Evolutionary conservation across 208 protist species (phyloP).

Genomic region (Hexamita inflata): DNA sequence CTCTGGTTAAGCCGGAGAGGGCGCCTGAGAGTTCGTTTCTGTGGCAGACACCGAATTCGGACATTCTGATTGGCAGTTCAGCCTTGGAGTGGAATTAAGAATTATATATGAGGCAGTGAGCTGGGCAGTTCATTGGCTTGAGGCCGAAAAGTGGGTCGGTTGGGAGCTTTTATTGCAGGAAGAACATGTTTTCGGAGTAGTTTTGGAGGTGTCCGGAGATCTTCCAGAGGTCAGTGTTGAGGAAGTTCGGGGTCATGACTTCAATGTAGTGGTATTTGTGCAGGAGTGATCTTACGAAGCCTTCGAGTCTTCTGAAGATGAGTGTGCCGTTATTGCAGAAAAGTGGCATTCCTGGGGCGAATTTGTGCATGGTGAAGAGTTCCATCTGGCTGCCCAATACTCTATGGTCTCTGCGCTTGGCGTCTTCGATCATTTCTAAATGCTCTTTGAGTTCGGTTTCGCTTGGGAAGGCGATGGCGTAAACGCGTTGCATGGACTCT

Average conservation of each 20-base stretch:
- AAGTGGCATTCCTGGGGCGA: constrained; percentile 84
- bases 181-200: constrained; percentile 94
- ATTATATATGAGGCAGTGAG: constrained; percentile 89
- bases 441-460: constrained; percentile 74
- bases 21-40: constrained; percentile 93
- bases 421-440: constrained; percentile 60
- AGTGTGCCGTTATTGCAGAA: constrained; percentile 86
- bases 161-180: constrained; percentile 50
- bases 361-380: constrained; percentile 93
- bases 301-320: constrained; percentile 81
- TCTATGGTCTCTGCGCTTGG: constrained; percentile 73
- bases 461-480: constrained; percentile 92
- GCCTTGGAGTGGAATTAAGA: constrained; percentile 71
- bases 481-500: constrained; percentile 75
- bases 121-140: constrained; percentile 58
- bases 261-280: constrained; percentile 72
- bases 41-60: constrained; percentile 92
- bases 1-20: constrained; percentile 87
- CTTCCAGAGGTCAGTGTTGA: constrained; percentile 91
- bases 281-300: constrained; percentile 64
- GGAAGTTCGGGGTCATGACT: constrained; percentile 96
- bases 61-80: constrained; percentile 89
- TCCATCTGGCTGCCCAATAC: constrained; percentile 77
- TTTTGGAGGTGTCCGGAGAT: constrained; percentile 96
- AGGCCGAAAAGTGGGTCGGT: constrained; percentile 42